These are phyloP conservation scores for Catenaria anguillulae DNA, from an alignment of 371 early-diverging fungal species.

Conservation along the genomic window DNA sequence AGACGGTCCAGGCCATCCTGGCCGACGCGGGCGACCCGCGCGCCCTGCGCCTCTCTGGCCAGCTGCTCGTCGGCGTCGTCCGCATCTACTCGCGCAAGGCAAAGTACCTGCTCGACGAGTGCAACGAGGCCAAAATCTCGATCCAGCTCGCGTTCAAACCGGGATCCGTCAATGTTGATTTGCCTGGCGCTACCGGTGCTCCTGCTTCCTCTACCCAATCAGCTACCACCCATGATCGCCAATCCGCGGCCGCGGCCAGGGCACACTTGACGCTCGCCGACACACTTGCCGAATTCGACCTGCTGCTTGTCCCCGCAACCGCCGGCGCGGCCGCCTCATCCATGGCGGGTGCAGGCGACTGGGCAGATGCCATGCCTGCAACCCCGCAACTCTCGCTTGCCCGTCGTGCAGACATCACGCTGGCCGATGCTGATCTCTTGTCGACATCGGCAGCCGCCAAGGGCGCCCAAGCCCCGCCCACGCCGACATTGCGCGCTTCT, in stretches of 20 bases:
- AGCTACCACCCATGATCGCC: too few relatives aligned
- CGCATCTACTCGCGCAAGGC: slow-evolving; percentile 94
- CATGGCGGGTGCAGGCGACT: slow-evolving; percentile 1
- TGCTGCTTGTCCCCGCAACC: slow-evolving; percentile 59
- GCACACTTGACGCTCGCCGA: slow-evolving; percentile 52
- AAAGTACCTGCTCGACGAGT: slow-evolving; percentile 90
- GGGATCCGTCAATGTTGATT: slow-evolving; percentile 72
- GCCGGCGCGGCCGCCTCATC: too few relatives aligned
- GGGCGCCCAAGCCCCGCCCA: too few relatives aligned
- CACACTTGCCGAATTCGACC: slow-evolving; percentile 67
- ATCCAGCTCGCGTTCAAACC: slow-evolving; percentile 84
- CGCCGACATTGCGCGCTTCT: too few relatives aligned
- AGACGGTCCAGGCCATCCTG: slow-evolving; percentile 57
- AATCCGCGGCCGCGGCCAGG: slow-evolving; percentile 21
- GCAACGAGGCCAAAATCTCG: slow-evolving; percentile 85
- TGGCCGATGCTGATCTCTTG: slow-evolving; percentile 15
- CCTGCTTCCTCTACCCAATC: slow-evolving; percentile 72
- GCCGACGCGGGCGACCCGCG: slow-evolving; percentile 64
- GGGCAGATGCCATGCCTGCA: slow-evolving; percentile 9
- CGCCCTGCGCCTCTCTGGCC: slow-evolving; percentile 89
- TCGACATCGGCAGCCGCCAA: slow-evolving; percentile 17
- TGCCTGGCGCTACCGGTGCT: slow-evolving; percentile 46
- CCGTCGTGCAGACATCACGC: background rate
- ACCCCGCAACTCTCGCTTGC: background rate
- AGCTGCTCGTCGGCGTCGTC: slow-evolving; percentile 89